Conservation (phyloP, 176 grass and related monocot genomes). For the Phyllostachys edulis region DNA sequence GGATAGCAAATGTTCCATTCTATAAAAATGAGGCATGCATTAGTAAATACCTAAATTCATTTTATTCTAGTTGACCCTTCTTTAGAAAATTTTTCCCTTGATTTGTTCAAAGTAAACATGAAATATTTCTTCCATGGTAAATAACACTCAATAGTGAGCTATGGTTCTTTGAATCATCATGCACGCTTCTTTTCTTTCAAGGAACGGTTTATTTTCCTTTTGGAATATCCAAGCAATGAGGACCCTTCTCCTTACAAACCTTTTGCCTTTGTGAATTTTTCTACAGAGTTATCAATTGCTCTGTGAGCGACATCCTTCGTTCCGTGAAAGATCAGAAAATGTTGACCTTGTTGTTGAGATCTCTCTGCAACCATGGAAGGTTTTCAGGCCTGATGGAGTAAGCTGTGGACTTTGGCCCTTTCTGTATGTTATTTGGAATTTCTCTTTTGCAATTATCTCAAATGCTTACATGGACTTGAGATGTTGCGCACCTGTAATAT, state of each 20-base stretch:
- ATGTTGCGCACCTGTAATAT: background rate
- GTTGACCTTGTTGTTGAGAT: conserved; percentile 96
- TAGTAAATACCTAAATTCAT: background rate
- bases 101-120: background rate
- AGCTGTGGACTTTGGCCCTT: conserved; percentile 32
- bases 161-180: background rate
- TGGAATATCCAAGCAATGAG: background rate
- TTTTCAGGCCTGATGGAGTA: conserved; percentile 97
- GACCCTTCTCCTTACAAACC: background rate
- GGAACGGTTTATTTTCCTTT: background rate
- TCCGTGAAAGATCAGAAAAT: conserved; percentile 99
- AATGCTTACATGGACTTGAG: conserved; percentile 12
- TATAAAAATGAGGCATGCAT: background rate
- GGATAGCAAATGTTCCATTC: background rate
- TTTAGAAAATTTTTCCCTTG: background rate
- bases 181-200: background rate
- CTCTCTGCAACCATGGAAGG: conserved; percentile 96
- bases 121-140: background rate
- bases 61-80: background rate
- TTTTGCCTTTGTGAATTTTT: conserved; percentile 1
- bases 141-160: background rate
- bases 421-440: conserved; percentile 29
- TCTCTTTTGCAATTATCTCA: conserved; percentile 23
- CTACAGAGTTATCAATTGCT: conserved; percentile 83
- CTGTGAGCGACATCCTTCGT: conserved; percentile 84